Evolutionary conservation across 352 stramenopile genomes (phyloP).

Genomic region (Phytophthora meadii): DNA sequence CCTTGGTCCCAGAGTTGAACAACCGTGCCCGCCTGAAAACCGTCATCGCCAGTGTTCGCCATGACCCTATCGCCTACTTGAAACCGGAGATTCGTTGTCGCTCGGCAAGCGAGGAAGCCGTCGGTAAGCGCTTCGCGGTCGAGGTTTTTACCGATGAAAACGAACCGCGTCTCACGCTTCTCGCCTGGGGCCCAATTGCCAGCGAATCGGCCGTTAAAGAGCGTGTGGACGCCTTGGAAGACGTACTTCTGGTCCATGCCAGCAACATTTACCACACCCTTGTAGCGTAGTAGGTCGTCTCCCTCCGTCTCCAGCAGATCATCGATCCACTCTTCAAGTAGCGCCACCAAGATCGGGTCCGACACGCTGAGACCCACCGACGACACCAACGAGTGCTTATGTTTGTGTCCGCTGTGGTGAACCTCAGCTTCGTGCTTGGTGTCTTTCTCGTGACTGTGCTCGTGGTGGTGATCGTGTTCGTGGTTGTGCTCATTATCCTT

Average conservation of each 20-base stretch:
- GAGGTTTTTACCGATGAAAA: constrained; percentile 95
- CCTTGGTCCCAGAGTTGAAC: constrained; percentile 59
- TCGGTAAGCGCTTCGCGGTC: constrained; percentile 64
- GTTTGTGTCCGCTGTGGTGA: constrained; percentile 38
- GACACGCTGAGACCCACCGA: constrained; percentile 47
- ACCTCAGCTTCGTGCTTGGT: constrained; percentile 16
- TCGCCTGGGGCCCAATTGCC: constrained; percentile 88
- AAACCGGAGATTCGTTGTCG: constrained; percentile 44
- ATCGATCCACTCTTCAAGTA: constrained; percentile 97
- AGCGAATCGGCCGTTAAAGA: constrained; percentile 93
- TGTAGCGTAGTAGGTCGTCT: constrained; percentile 93
- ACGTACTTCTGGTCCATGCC: constrained; percentile 94
- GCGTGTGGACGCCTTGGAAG: constrained; percentile 97
- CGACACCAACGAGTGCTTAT: constrained; percentile 51
- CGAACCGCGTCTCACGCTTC: constrained; percentile 89
- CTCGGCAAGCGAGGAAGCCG: constrained; percentile 54
- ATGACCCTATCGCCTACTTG: constrained; percentile 50
- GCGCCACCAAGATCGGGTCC: constrained; percentile 84
- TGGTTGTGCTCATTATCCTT: constrained; percentile 20
- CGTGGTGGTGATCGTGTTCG: constrained; percentile 11
- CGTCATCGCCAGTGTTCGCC: constrained; percentile 41
- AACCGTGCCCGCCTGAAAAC: constrained; percentile 47
- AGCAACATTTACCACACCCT: constrained; percentile 94
- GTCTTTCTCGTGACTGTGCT: constrained; percentile 11
- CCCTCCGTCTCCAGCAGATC: constrained; percentile 91